Evolutionary conservation across 202 grass and related monocot genomes (phyloP).

Genomic region (Saccharum hybrid): DNA sequence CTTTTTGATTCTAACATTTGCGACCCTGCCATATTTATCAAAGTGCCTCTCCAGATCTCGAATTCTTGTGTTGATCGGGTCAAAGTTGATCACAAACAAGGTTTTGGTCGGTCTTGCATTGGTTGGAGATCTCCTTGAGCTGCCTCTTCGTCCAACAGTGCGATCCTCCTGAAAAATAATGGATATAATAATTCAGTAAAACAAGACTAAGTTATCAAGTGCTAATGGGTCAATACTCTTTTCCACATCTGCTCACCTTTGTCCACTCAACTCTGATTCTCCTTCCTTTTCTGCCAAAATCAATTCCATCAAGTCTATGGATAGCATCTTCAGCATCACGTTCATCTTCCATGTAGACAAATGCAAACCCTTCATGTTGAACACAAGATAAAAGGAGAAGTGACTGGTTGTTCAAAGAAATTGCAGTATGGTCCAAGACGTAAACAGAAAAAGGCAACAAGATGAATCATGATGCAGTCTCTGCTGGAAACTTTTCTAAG

Average conservation of each 20-base stretch:
- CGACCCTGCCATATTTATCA: conserved; percentile 86
- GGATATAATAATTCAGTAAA: conserved; percentile 10
- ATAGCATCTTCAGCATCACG: conserved; percentile 96
- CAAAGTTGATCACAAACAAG: conserved; percentile 99
- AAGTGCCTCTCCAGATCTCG: conserved; percentile 93
- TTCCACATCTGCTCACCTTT: conserved; percentile 51
- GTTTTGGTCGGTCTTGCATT: conserved; percentile 84
- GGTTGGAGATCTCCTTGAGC: conserved; percentile 74
- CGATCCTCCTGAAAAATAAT: conserved; percentile 68
- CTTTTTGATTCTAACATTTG: conserved; percentile 87
- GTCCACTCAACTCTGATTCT: conserved; percentile 92
- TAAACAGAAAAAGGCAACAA: not conserved
- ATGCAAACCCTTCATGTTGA: conserved; percentile 83
- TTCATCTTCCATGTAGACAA: conserved; percentile 99
- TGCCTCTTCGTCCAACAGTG: conserved; percentile 64
- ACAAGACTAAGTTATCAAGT: not conserved
- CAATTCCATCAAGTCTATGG: conserved; percentile 74
- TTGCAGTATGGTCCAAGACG: conserved; percentile 3
- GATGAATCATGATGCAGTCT: conserved; percentile 21
- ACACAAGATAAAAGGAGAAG: conserved; percentile 2
- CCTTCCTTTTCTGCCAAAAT: conserved; percentile 93
- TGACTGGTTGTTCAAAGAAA: conserved; percentile 30
- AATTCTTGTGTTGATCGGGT: conserved; percentile 87
- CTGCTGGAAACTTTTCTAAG: conserved; percentile 37
- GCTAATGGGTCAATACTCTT: conserved; percentile 5